phyloP scores from a whole-genome alignment of 2,329 filamentous ascomycete species.

The Apiospora malaysiana region DNA sequence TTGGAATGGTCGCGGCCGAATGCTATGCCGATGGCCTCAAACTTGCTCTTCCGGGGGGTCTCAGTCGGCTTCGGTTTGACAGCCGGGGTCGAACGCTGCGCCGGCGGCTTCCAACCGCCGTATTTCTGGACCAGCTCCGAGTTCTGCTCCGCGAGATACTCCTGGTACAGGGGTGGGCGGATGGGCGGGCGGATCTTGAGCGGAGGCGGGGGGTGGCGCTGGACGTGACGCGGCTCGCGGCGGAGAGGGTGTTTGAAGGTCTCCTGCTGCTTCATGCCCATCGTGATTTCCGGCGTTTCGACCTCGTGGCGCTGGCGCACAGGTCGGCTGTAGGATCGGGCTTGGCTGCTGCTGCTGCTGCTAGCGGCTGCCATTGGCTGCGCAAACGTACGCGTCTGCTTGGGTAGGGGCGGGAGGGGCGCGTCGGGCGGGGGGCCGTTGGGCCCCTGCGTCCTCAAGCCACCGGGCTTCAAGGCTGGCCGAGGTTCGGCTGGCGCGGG shows the following conservation, averaged over 20 bases:
- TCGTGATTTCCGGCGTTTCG: background rate
- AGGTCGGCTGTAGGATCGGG: background rate
- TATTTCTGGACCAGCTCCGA: background rate
- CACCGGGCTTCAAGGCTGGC: background rate
- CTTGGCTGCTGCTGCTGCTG: background rate
- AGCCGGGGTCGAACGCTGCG: background rate
- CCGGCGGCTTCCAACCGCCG: background rate
- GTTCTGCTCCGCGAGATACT: constrained; percentile 1
- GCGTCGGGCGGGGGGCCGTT: constrained; percentile 1
- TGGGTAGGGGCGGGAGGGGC: background rate
- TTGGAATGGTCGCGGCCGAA: background rate
- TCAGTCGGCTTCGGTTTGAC: constrained; percentile 13
- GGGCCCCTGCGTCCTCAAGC: constrained; percentile 8
- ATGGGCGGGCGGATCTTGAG: background rate
- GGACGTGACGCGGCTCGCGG: background rate
- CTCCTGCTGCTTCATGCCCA: background rate
- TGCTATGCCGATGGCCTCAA: background rate
- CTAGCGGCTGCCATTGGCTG: background rate
- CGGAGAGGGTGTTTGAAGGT: background rate
- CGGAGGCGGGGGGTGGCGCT: background rate
- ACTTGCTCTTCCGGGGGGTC: background rate
- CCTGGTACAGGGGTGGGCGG: background rate
- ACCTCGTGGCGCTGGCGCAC: background rate
- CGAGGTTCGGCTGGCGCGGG: background rate
- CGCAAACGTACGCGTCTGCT: background rate